Conservation (phyloP, 352 stramenopile species). For the Globisporangium uncinulatum region DNA sequence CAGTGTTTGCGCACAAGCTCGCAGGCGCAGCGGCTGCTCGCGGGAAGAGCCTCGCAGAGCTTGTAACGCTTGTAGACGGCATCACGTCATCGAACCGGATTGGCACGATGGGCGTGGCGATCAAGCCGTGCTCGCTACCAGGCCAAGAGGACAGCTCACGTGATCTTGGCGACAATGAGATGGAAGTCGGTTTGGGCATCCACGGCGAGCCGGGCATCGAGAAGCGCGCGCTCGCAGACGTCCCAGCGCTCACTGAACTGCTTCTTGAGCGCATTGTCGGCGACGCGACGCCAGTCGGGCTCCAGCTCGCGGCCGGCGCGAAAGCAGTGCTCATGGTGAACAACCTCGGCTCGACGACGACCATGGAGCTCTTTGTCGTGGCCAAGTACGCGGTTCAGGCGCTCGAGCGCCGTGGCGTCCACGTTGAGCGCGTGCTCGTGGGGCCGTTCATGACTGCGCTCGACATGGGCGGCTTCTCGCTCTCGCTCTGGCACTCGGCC, state of each 20-base stretch:
- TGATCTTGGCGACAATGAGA: conserved; percentile 51
- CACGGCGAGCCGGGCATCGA: conserved; percentile 89
- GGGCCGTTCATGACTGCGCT: conserved; percentile 97
- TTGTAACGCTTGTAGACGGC: conserved; percentile 59
- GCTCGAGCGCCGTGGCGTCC: conserved; percentile 51
- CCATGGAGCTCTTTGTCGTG: conserved; percentile 96
- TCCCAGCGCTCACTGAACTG: conserved; percentile 38
- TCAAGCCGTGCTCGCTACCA: conserved; percentile 93
- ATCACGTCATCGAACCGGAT: conserved; percentile 63
- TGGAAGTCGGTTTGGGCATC: conserved; percentile 96
- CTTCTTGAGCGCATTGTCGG: conserved; percentile 51
- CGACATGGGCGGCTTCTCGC: conserved; percentile 95
- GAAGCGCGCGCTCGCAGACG: conserved; percentile 50
- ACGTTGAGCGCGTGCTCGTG: conserved; percentile 86
- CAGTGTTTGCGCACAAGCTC: conserved; percentile 96
- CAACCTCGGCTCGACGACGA: conserved; percentile 92
- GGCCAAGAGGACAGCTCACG: conserved; percentile 70
- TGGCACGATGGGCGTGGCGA: conserved; percentile 93
- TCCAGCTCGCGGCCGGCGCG: conserved; percentile 29
- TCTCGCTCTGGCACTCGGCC: conserved; percentile 86
- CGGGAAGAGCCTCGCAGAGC: conserved; percentile 70
- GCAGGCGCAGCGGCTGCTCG: conserved; percentile 86
- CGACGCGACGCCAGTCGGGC: conserved; percentile 25
- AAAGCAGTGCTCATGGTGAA: conserved; percentile 92
- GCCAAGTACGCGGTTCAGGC: conserved; percentile 70